Base-by-base conservation (phyloP, 1,284 basidiomycete genomes). In the Leccinum subrobustum region DNA sequence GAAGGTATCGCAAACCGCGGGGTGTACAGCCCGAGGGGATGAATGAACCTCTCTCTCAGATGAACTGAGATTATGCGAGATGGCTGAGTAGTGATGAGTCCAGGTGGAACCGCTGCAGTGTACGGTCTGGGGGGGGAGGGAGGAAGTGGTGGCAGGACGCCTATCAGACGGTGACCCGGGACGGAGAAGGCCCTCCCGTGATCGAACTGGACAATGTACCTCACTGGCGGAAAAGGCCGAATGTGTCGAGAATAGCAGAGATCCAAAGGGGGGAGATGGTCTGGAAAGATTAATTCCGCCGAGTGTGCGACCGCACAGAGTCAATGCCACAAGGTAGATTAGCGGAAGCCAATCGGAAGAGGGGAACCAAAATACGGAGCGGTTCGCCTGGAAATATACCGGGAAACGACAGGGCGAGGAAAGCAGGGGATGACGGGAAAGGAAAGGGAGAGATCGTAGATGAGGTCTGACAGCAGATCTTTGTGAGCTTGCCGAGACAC, bases 341-440 rank as follows among this genome's bases (percentile, higher is more conserved):
- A 61, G 62, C 25, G 33, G 48, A 53, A 48, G 53, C 73, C 63
- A 73, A 75, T 73, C 73, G 70, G 71, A 64, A 66, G 52, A 52
- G 51, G 54, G 23, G 63, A 53, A 60, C 59, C 59, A 70, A 64
- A 70, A 62, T 65, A 75, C 73, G 76, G 78, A 72, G 70, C 74
- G 77, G 73, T 74, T 69, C 64, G 66, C 64, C 67, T 71, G 63
- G 65, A 66, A 69, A 73, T 72, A 70, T 64, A 63, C 66, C 67
- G 68, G 66, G 65, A 62, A 75, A 73, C 70, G 78, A 79, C 77
- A 78, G 75, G 76, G 60, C 68, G 68, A 72, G 62, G 68, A 71
- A 68, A 68, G 60, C 56, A 64, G 59, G 56, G 50, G 51, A 50
- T 68, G 63, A 75, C 73, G 62, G 72, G 72, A 78, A 76, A 71